A percentile compares a stretch with the other conserved stretches of the same genome.
These are phyloP conservation scores for Fusarium neocosmosporiellum DNA, from an alignment of 2,329 filamentous ascomycete genomes.

Conservation along the genomic window DNA sequence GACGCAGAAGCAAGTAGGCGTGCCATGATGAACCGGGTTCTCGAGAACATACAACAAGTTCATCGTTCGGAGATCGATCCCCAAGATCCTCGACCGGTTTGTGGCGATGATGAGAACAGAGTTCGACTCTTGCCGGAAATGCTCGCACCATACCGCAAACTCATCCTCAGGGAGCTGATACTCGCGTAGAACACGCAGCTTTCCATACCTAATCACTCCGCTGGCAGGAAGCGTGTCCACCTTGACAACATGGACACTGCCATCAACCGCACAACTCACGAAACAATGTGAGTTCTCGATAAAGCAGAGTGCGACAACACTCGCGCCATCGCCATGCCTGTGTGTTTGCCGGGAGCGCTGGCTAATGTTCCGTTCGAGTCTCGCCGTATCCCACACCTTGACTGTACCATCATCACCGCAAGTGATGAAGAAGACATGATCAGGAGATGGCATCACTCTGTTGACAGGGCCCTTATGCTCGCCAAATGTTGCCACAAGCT, in stretches of 20 bases:
- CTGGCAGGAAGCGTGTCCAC: constrained; percentile 66
- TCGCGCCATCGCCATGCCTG: constrained; percentile 75
- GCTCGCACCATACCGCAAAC: constrained; percentile 89
- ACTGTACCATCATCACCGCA: constrained; percentile 91
- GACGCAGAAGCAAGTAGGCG: constrained; percentile 89
- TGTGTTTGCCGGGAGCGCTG: constrained; percentile 90
- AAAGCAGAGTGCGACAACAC: constrained; percentile 86
- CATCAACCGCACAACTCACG: constrained; percentile 88
- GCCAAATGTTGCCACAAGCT: constrained; percentile 86
- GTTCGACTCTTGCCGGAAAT: constrained; percentile 83
- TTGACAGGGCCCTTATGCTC: constrained; percentile 89
- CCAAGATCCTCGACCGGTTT: constrained; percentile 83
- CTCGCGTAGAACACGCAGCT: constrained; percentile 79
- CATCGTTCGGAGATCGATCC: constrained; percentile 91
- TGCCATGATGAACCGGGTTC: constrained; percentile 92
- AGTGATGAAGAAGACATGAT: constrained; percentile 95
- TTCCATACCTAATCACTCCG: constrained; percentile 78
- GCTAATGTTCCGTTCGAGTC: constrained; percentile 90
- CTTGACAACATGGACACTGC: constrained; percentile 89
- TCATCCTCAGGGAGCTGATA: constrained; percentile 82
- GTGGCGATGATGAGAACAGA: constrained; percentile 91
- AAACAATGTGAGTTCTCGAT: constrained; percentile 96
- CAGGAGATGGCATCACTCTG: constrained; percentile 83
- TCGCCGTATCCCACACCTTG: constrained; percentile 91
- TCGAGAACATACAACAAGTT: constrained; percentile 80